Evolutionary conservation across 768 basidiomycete genomes (phyloP).

Genomic region (Termitomyces sp.): DNA sequence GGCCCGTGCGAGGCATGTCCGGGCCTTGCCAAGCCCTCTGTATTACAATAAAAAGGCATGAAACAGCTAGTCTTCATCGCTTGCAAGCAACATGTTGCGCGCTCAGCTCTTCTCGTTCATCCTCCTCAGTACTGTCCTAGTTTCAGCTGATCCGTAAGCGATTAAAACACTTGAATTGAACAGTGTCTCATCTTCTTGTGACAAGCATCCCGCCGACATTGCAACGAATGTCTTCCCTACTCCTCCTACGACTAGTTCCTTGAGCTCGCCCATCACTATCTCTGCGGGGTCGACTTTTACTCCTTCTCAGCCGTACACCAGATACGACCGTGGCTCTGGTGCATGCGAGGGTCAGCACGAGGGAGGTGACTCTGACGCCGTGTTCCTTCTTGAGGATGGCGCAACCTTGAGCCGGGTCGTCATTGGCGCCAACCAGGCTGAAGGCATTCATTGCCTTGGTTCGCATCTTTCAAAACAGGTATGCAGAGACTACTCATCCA

Average conservation of each 20-base stretch:
- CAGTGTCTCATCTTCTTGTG: neutral
- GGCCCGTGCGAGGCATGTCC: neutral
- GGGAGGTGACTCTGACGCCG: conserved; percentile 33
- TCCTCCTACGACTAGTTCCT: conserved; percentile 28
- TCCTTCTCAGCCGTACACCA: conserved; percentile 26
- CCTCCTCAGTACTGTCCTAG: neutral
- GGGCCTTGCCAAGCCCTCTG: neutral
- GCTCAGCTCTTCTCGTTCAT: neutral
- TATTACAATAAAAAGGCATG: conserved; percentile 1
- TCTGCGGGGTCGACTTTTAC: conserved; percentile 29
- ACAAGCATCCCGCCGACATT: conserved; percentile 4
- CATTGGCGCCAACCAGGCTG: conserved; percentile 35
- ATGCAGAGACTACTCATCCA: conserved; percentile 11
- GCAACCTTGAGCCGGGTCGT: conserved; percentile 33
- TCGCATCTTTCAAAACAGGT: neutral
- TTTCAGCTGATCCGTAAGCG: conserved; percentile 6
- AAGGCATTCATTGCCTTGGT: conserved; percentile 36
- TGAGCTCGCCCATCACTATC: conserved; percentile 28
- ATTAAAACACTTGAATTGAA: neutral
- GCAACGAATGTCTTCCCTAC: conserved; percentile 28
- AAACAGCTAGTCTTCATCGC: neutral
- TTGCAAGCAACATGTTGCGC: conserved; percentile 2
- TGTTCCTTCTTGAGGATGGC: conserved; percentile 34
- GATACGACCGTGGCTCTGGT: conserved; percentile 34
- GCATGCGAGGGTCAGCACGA: conserved; percentile 30